A percentile compares a stretch with the other conserved stretches of the same genome.
phyloP scores from a whole-genome alignment of 257 asterid species.

The Solanum chmielewskii region DNA sequence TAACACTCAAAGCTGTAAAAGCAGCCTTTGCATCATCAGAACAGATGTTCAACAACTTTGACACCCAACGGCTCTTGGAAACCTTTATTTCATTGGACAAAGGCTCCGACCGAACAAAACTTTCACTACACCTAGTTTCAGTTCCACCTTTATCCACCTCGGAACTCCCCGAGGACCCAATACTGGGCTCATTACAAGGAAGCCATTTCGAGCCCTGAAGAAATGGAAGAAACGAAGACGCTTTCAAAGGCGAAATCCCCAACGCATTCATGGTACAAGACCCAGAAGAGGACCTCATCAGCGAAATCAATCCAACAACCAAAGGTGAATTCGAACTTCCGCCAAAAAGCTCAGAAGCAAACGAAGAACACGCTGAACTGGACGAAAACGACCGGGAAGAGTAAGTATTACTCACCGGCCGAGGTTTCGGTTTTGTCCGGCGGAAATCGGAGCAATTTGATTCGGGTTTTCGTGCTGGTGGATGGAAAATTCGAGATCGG shows the following conservation, averaged over 20 bases:
- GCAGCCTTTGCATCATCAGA: conserved; percentile 91
- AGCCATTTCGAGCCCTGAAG: conserved; percentile 64
- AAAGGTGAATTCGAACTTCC: conserved; percentile 34
- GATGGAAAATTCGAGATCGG: conserved; percentile 26
- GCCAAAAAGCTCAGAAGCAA: conserved; percentile 38
- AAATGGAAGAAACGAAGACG: conserved; percentile 41
- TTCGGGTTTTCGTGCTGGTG: conserved; percentile 26
- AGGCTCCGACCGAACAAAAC: conserved; percentile 21
- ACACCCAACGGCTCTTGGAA: conserved; percentile 40
- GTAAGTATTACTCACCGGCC: background rate
- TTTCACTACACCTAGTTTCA: background rate
- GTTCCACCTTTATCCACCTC: conserved; percentile 62
- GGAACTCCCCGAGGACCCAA: conserved; percentile 4
- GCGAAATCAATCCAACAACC: conserved; percentile 38
- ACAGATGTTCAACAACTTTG: conserved; percentile 42
- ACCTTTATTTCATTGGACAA: conserved; percentile 18
- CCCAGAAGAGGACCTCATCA: conserved; percentile 41
- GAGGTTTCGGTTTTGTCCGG: conserved; percentile 9
- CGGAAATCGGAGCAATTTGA: conserved; percentile 23
- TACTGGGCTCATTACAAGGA: conserved; percentile 48
- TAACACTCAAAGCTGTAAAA: conserved; percentile 74
- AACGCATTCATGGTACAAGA: conserved; percentile 15
- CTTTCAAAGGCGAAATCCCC: conserved; percentile 58
- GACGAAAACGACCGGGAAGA: background rate
- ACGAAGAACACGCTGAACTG: conserved; percentile 27